These are phyloP conservation scores for Hypomyces rosellus DNA, from an alignment of 2,329 filamentous ascomycete species.

Conservation along the genomic window DNA sequence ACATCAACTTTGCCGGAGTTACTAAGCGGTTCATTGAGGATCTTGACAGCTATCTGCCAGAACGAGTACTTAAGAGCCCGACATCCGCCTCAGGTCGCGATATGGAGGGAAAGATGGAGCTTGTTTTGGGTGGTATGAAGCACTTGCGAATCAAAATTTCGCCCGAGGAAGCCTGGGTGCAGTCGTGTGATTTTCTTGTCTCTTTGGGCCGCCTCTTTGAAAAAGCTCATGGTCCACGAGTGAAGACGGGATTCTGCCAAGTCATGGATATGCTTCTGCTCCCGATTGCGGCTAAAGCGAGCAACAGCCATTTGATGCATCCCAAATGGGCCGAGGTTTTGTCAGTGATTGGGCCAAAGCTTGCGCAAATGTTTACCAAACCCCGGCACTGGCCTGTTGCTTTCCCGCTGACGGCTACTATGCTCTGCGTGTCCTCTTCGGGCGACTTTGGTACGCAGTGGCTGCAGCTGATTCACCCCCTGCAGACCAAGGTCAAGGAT, in stretches of 20 bases:
- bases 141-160: conserved; percentile 72
- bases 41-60: conserved; percentile 70
- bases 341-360: conserved; percentile 66
- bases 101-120: conserved; percentile 73
- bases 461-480: conserved; percentile 70
- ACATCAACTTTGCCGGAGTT: conserved; percentile 81
- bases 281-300: conserved; percentile 77
- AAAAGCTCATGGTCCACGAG: conserved; percentile 75
- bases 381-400: conserved; percentile 86
- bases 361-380: conserved; percentile 82
- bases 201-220: conserved; percentile 76
- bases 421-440: conserved; percentile 80
- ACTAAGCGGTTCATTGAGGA: conserved; percentile 76
- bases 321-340: conserved; percentile 86
- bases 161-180: conserved; percentile 71
- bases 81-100: conserved; percentile 52
- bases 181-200: conserved; percentile 83
- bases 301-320: conserved; percentile 66
- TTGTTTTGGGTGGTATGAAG: conserved; percentile 87
- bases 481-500: conserved; percentile 81
- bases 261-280: conserved; percentile 81
- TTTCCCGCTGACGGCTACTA: conserved; percentile 79
- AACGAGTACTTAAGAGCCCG: conserved; percentile 64
- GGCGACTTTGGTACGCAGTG: conserved; percentile 83
- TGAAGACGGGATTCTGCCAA: conserved; percentile 93